phyloP scores from a whole-genome alignment of 768 basidiomycete genomes.

The Boletus rex-veris region DNA sequence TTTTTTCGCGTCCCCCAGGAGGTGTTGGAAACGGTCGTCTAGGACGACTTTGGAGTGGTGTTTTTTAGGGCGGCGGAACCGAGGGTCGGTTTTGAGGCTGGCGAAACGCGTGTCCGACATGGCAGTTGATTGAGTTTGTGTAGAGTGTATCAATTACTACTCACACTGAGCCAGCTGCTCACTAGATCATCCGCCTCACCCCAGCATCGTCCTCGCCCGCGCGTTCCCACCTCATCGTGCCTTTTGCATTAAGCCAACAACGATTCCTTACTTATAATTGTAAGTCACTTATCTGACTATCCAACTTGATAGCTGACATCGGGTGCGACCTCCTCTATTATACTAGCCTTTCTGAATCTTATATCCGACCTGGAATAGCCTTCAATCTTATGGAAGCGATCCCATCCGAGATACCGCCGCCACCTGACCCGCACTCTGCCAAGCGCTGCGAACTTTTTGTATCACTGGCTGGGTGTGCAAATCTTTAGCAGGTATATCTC shows the following conservation, averaged over 20 bases:
- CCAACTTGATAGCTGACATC: neutral
- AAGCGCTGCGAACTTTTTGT: neutral
- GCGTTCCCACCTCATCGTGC: too few species aligned
- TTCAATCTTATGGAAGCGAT: too few species aligned
- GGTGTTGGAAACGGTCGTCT: constrained; percentile 86
- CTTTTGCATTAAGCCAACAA: too few species aligned
- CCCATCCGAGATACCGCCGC: neutral
- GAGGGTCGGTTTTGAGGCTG: constrained; percentile 83
- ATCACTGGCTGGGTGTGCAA: neutral
- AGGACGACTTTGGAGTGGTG: constrained; percentile 78
- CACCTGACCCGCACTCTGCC: neutral
- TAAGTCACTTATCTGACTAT: neutral
- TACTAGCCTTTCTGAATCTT: too few species aligned
- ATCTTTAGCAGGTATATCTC: neutral
- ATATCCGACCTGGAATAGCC: too few species aligned
- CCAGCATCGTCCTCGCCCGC: too few species aligned
- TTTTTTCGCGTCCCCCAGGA: constrained; percentile 53
- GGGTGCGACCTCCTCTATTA: too few species aligned
- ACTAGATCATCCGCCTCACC: too few species aligned
- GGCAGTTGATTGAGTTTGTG: too few species aligned
- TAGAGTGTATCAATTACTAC: too few species aligned
- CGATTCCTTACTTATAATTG: too few species aligned
- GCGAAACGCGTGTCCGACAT: constrained; percentile 87
- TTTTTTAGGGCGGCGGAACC: constrained; percentile 84
- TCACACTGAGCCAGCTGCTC: too few species aligned